These are phyloP conservation scores for Talaromyces sp. DNA, from an alignment of 2,329 filamentous ascomycete genomes.

Conservation along the genomic window DNA sequence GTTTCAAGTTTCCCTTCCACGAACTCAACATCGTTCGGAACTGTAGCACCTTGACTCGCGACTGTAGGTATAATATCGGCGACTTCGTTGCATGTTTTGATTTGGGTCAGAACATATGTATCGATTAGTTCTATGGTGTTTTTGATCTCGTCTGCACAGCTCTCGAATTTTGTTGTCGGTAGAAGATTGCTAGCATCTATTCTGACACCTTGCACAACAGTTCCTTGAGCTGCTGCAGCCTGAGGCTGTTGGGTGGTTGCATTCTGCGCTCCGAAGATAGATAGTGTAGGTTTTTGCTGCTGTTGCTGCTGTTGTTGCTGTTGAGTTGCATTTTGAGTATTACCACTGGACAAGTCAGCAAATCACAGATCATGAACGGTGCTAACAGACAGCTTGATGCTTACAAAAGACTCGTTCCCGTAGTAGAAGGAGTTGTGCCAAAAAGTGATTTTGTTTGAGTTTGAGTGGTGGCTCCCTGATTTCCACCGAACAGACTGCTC, in stretches of 20 bases:
- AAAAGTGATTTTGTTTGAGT: slow-evolving; percentile 33
- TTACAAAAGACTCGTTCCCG: slow-evolving; percentile 33
- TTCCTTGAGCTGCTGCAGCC: slow-evolving; percentile 28
- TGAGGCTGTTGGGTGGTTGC: slow-evolving; percentile 27
- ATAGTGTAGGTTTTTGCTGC: slow-evolving; percentile 46
- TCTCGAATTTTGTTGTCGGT: slow-evolving; percentile 85
- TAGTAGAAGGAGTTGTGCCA: slow-evolving; percentile 22
- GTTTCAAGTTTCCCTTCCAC: slow-evolving; percentile 58
- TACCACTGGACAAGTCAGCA: slow-evolving; percentile 5
- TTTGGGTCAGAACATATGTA: slow-evolving; percentile 71
- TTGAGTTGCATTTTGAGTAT: slow-evolving; percentile 17
- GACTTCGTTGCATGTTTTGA: slow-evolving; percentile 66
- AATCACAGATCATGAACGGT: neutral
- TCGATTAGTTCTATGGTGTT: slow-evolving; percentile 73
- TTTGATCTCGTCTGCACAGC: slow-evolving; percentile 77
- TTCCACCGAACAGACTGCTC: slow-evolving; percentile 32
- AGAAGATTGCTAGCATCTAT: slow-evolving; percentile 75
- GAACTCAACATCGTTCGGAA: slow-evolving; percentile 62
- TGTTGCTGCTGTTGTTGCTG: slow-evolving; percentile 36
- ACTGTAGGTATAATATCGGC: slow-evolving; percentile 64
- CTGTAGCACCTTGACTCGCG: slow-evolving; percentile 57
- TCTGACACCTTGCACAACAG: slow-evolving; percentile 62
- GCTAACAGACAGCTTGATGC: slow-evolving; percentile 9
- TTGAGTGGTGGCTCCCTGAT: slow-evolving; percentile 26
- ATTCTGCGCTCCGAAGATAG: slow-evolving; percentile 34